Evolutionary conservation across 176 grass and related monocot genomes (phyloP).

Genomic region (Rhynchospora pubera): DNA sequence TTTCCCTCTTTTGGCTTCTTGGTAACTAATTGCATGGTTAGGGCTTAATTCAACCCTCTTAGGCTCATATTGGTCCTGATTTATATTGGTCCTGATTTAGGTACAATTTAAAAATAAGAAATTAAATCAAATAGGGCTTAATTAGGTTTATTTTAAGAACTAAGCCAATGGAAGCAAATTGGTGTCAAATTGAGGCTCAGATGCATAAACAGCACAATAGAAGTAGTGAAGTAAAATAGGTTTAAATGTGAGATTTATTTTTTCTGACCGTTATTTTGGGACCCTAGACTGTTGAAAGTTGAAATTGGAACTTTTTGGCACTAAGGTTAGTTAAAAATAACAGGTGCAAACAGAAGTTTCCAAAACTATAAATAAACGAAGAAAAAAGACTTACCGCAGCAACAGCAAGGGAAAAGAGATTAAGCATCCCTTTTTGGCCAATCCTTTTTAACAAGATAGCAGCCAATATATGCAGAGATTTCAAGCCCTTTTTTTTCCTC

Average conservation of each 20-base stretch:
- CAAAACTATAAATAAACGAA: constrained; percentile 5
- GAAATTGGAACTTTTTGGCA: background rate
- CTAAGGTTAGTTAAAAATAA: background rate
- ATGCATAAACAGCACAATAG: background rate
- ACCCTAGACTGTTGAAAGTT: background rate
- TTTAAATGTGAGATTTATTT: background rate
- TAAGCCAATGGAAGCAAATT: background rate
- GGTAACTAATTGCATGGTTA: background rate
- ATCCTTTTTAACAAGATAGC: constrained; percentile 81
- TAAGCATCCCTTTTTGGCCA: constrained; percentile 49
- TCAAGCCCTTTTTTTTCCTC: constrained; percentile 41
- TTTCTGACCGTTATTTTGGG: no score
- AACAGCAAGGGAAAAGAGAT: constrained; percentile 55
- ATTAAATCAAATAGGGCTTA: background rate
- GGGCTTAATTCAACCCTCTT: background rate
- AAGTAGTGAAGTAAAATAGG: background rate
- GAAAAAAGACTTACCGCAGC: constrained; percentile 44
- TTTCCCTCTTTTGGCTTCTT: background rate
- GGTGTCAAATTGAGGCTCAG: background rate
- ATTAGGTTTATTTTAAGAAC: background rate
- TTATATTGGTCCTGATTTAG: background rate
- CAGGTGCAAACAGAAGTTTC: background rate
- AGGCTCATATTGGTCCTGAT: no score
- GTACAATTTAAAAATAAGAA: background rate
- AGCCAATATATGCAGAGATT: constrained; percentile 78